These are phyloP conservation scores for Plasmodium blacklocki DNA, from an alignment of 169 alveolate species.

Conservation along the genomic window DNA sequence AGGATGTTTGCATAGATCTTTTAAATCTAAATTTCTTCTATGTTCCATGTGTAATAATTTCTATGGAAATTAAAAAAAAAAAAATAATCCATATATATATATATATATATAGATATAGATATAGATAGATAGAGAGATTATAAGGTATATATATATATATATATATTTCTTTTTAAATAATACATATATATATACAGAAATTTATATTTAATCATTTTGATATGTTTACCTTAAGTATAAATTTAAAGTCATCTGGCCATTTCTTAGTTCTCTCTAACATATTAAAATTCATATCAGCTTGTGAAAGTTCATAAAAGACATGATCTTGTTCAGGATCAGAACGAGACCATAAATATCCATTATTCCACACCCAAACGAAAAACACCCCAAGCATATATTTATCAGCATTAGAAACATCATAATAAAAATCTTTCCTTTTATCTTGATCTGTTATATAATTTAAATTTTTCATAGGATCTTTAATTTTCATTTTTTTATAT, in stretches of 20 bases:
- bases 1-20: slow-evolving; percentile 49
- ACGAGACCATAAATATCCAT: slow-evolving; percentile 86
- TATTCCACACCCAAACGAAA: slow-evolving; percentile 87
- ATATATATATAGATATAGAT: background rate
- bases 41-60: slow-evolving; percentile 44
- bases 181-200: background rate
- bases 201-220: background rate
- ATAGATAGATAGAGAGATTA: too few relatives aligned
- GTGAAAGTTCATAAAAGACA: slow-evolving; percentile 51
- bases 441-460: slow-evolving; percentile 45
- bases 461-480: slow-evolving; percentile 33
- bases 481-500: slow-evolving; percentile 70
- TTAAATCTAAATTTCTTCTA: slow-evolving; percentile 36
- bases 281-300: slow-evolving; percentile 57
- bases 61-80: background rate
- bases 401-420: slow-evolving; percentile 86
- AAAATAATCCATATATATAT: background rate
- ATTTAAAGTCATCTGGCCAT: slow-evolving; percentile 53
- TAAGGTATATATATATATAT: too few relatives aligned
- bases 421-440: slow-evolving; percentile 79
- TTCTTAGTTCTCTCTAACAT: slow-evolving; percentile 43
- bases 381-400: slow-evolving; percentile 73
- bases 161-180: background rate
- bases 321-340: slow-evolving; percentile 85
- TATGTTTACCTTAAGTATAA: slow-evolving; percentile 22